phyloP scores from a whole-genome alignment of 768 basidiomycete species.

The Scleroderma citrinum region DNA sequence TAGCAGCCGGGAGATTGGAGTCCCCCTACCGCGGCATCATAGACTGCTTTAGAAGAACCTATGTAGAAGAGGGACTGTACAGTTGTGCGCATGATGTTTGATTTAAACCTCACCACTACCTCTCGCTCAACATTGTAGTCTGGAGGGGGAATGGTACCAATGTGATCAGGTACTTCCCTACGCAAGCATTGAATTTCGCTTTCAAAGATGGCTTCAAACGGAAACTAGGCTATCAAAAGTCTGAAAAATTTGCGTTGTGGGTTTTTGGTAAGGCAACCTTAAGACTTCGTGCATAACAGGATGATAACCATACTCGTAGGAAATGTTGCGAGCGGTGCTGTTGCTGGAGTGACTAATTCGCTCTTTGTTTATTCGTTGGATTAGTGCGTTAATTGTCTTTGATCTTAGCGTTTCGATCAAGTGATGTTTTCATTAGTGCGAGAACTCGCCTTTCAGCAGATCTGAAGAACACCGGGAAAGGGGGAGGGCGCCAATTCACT shows the following conservation, averaged over 20 bases:
- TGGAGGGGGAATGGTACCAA: constrained; percentile 43
- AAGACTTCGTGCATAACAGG: not conserved
- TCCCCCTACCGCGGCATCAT: constrained; percentile 32
- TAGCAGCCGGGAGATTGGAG: constrained; percentile 30
- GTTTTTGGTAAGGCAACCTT: constrained; percentile 23
- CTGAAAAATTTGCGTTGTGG: constrained; percentile 34
- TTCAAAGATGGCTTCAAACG: constrained; percentile 41
- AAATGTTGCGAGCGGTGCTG: constrained; percentile 38
- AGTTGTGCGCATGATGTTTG: constrained; percentile 26
- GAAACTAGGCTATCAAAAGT: constrained; percentile 31
- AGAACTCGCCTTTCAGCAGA: constrained; percentile 39
- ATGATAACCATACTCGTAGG: constrained; percentile 16
- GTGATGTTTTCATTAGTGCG: constrained; percentile 21
- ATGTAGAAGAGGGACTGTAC: constrained; percentile 31
- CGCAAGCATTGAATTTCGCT: constrained; percentile 43
- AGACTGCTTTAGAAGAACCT: constrained; percentile 31
- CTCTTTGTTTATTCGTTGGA: constrained; percentile 44
- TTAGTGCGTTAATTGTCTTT: constrained; percentile 23
- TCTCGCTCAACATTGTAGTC: constrained; percentile 20
- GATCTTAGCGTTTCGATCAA: not conserved
- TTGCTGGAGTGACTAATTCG: constrained; percentile 36
- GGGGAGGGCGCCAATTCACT: constrained; percentile 36
- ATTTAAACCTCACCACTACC: not conserved
- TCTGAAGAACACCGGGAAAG: constrained; percentile 30
- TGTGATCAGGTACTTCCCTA: constrained; percentile 41